phyloP scores from a whole-genome alignment of 768 basidiomycete genomes.

The Pisolithus orientalis region DNA sequence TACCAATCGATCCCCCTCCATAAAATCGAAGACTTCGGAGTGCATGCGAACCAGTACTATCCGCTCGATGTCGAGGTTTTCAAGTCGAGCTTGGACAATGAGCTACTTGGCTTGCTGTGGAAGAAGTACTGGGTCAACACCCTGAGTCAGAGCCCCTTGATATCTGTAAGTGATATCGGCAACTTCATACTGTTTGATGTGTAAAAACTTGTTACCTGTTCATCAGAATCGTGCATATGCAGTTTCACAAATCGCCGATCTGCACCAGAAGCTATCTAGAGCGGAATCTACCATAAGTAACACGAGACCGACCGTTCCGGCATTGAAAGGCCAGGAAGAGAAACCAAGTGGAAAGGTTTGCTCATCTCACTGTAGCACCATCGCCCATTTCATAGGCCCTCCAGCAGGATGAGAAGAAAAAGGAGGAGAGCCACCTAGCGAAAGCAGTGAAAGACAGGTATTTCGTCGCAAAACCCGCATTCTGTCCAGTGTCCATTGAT shows the following conservation, averaged over 20 bases:
- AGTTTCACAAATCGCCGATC: slow-evolving; percentile 82
- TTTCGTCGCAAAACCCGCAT: slow-evolving; percentile 11
- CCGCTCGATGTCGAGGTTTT: slow-evolving; percentile 92
- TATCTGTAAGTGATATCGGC: slow-evolving; percentile 56
- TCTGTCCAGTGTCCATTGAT: background rate
- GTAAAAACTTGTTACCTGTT: background rate
- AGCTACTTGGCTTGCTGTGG: slow-evolving; percentile 87
- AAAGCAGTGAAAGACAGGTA: slow-evolving; percentile 93
- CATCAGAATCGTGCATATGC: slow-evolving; percentile 91
- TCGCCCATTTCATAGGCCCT: background rate
- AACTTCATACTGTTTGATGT: background rate
- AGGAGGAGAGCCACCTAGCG: slow-evolving; percentile 79
- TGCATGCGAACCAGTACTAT: slow-evolving; percentile 96
- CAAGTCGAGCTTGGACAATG: slow-evolving; percentile 84
- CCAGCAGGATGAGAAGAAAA: slow-evolving; percentile 65
- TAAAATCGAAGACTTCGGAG: slow-evolving; percentile 99
- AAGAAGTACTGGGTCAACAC: slow-evolving; percentile 99
- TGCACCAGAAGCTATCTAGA: slow-evolving; percentile 83
- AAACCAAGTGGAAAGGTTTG: slow-evolving; percentile 37
- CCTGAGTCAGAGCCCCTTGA: slow-evolving; percentile 84
- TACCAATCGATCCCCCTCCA: slow-evolving; percentile 94
- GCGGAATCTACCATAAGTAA: slow-evolving; percentile 52
- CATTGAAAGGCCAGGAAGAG: slow-evolving; percentile 47
- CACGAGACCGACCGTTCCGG: slow-evolving; percentile 54
- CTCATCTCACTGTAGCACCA: background rate